Evolutionary conservation across 306 rosid genomes (phyloP).

Genomic region (Hippophae rhamnoides): DNA sequence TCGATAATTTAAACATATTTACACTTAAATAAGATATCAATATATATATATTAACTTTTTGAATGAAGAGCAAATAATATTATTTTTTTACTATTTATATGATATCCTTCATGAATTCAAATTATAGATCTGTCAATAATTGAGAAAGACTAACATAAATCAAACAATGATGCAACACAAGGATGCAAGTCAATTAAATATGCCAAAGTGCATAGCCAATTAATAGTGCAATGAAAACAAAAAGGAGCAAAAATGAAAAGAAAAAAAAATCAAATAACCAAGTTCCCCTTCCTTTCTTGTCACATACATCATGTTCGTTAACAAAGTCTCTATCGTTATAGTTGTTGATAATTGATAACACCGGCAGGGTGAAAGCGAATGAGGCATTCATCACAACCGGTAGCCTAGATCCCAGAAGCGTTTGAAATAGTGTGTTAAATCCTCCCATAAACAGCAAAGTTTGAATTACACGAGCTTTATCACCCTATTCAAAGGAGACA

Average conservation of each 20-base stretch:
- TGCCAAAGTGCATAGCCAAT: too few relatives aligned
- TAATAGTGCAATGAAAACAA: too few relatives aligned
- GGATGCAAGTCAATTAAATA: too few relatives aligned
- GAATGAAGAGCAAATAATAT: too few relatives aligned
- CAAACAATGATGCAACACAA: too few relatives aligned
- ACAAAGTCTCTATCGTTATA: slow-evolving; percentile 33
- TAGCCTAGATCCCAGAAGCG: slow-evolving; percentile 76
- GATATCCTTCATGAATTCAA: too few relatives aligned
- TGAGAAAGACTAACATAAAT: too few relatives aligned
- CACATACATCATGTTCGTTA: slow-evolving; percentile 56
- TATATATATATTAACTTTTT: too few relatives aligned
- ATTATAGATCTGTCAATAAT: too few relatives aligned
- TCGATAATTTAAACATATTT: too few relatives aligned
- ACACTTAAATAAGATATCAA: too few relatives aligned
- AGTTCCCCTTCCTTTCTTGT: neutral
- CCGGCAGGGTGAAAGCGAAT: slow-evolving; percentile 54
- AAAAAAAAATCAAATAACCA: neutral
- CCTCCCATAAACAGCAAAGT: slow-evolving; percentile 73
- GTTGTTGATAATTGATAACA: slow-evolving; percentile 64
- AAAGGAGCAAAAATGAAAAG: neutral
- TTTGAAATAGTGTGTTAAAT: slow-evolving; percentile 72
- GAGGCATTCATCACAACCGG: slow-evolving; percentile 80
- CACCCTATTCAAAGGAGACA: slow-evolving; percentile 40
- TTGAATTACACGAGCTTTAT: slow-evolving; percentile 89
- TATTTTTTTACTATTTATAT: too few relatives aligned